phyloP scores from a whole-genome alignment of 208 protist species.

The Leishmania turanica region DNA sequence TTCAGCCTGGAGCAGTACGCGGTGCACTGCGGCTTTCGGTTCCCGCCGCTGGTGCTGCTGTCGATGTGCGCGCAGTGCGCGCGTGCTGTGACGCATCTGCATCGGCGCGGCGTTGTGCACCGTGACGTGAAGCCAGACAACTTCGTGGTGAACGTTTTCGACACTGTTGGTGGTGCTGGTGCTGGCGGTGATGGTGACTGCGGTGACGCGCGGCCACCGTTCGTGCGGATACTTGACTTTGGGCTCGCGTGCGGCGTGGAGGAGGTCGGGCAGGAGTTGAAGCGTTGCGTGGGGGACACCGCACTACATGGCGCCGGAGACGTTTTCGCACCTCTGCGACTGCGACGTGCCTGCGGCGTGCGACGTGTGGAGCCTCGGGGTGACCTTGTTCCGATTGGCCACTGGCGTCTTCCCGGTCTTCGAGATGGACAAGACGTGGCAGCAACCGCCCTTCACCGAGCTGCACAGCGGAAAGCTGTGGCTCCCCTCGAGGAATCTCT shows the following conservation, averaged over 20 bases:
- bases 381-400: slow-evolving; percentile 12
- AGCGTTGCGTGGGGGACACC: slow-evolving; percentile 12
- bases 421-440: not conserved
- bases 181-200: not conserved
- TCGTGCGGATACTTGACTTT: slow-evolving; percentile 23
- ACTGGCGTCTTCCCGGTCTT: slow-evolving; percentile 1
- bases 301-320: slow-evolving; percentile 19
- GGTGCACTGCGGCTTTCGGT: not conserved
- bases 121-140: slow-evolving; percentile 98
- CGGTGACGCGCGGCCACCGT: slow-evolving; percentile 3
- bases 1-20: slow-evolving; percentile 12
- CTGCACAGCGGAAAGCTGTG: not conserved
- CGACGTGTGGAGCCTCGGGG: slow-evolving; percentile 30
- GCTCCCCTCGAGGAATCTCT: not conserved
- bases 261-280: not conserved
- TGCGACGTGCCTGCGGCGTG: slow-evolving; percentile 3
- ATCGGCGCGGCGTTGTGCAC: slow-evolving; percentile 96
- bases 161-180: not conserved
- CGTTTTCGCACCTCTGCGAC: not conserved
- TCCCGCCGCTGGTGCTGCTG: slow-evolving; percentile 15
- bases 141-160: slow-evolving; percentile 95
- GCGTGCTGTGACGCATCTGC: slow-evolving; percentile 92
- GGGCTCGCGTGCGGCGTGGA: slow-evolving; percentile 15
- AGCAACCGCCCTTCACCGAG: not conserved
- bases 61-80: slow-evolving; percentile 20